Evolutionary conservation across 2,329 filamentous ascomycete genomes (phyloP).

Genomic region (Arthrobotrys iridis): DNA sequence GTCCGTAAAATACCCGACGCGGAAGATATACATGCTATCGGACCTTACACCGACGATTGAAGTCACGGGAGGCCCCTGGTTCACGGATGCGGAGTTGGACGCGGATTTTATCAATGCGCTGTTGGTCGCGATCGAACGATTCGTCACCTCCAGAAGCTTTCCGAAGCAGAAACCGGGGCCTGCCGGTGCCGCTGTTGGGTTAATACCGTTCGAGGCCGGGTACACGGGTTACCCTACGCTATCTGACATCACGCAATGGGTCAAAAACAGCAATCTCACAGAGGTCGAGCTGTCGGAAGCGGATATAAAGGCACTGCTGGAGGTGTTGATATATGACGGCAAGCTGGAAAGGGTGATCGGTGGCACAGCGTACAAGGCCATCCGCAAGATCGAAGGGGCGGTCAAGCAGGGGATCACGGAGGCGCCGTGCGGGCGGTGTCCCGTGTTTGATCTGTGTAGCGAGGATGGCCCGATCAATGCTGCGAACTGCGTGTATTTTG

Average conservation of each 20-base stretch:
- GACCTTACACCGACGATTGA: conserved; percentile 86
- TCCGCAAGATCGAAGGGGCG: conserved; percentile 58
- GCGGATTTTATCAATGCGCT: conserved; percentile 84
- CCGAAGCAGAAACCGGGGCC: conserved; percentile 62
- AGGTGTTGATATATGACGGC: conserved; percentile 89
- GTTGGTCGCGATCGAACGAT: conserved; percentile 76
- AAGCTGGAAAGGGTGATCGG: conserved; percentile 73
- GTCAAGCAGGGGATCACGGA: conserved; percentile 80
- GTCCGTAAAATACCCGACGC: conserved; percentile 77
- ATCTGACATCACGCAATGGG: conserved; percentile 76
- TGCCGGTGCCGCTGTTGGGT: background rate
- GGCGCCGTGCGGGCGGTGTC: conserved; percentile 88
- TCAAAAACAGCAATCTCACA: conserved; percentile 76
- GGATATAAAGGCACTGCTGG: conserved; percentile 84
- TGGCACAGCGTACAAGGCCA: conserved; percentile 60
- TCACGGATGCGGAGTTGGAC: conserved; percentile 89
- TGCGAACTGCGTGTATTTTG: conserved; percentile 89
- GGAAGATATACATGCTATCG: conserved; percentile 96
- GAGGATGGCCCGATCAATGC: conserved; percentile 91
- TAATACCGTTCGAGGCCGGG: conserved; percentile 66
- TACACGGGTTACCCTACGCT: conserved; percentile 84
- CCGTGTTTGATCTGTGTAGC: conserved; percentile 90
- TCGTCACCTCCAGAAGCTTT: conserved; percentile 77
- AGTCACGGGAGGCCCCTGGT: conserved; percentile 93
- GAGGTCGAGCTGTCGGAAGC: conserved; percentile 65